Evolutionary conservation across 192 early-diverging fungal genomes (phyloP).

Genomic region (Entomortierella lignicola): DNA sequence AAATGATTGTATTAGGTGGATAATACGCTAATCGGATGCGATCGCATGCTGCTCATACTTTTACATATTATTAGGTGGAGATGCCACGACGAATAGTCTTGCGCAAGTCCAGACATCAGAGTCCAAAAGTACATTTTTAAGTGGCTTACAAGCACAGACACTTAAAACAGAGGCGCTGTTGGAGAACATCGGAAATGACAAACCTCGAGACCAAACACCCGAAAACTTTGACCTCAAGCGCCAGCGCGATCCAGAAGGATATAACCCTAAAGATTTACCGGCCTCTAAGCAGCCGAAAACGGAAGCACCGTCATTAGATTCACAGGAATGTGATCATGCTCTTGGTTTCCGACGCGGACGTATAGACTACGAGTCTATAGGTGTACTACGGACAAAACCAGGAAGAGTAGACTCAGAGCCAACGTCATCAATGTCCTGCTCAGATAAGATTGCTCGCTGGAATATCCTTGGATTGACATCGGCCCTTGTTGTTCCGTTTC

Average conservation of each 20-base stretch:
- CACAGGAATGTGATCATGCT: not conserved
- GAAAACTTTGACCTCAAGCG: not conserved
- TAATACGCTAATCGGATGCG: no score
- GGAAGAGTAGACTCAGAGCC: conserved; percentile 78
- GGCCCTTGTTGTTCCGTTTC: conserved; percentile 66
- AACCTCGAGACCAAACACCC: not conserved
- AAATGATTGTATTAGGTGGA: no score
- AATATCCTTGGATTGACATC: conserved; percentile 83
- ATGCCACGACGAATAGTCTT: conserved; percentile 76
- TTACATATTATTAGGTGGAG: conserved; percentile 67
- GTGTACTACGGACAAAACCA: conserved; percentile 82
- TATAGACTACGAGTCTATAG: conserved; percentile 63
- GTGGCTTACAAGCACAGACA: conserved; percentile 17
- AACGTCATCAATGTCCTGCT: conserved; percentile 81
- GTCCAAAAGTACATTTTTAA: conserved; percentile 44
- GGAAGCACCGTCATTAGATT: not conserved
- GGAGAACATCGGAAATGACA: not conserved
- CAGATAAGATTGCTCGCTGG: conserved; percentile 95
- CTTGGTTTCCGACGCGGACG: conserved; percentile 70
- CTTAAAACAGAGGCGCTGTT: not conserved
- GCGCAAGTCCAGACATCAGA: conserved; percentile 53
- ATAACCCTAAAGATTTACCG: not conserved
- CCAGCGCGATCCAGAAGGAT: not conserved
- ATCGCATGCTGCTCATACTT: no score
- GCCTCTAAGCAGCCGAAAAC: not conserved